Evolutionary conservation across 768 basidiomycete genomes (phyloP), one percentile per base, ranked within the genome.

Genomic region (Amanita exitialis): DNA sequence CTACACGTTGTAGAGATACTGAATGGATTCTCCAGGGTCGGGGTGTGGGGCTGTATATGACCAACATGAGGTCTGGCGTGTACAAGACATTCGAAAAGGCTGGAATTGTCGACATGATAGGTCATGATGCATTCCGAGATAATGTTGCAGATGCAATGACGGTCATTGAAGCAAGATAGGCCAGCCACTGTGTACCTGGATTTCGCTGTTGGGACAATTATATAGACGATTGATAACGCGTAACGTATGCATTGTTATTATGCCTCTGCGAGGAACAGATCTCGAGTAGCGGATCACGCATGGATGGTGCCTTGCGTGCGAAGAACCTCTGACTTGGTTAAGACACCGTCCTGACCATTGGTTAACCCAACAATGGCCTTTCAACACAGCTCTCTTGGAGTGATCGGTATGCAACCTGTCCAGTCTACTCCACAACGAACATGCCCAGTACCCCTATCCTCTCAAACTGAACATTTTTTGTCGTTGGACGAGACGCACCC

Each of bases 111-210:
- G 68, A 75, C 3, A 64, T 79, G 13, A 54, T 81, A 6, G 74
- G 76, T 1, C 57, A 61, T 20, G 71, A 77, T 58, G 72, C 76
- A 0, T 74, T 78, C 61, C 64, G 71, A 30, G 66, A 71, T 36
- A 77, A 64, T 45, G 76, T 79, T 9, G 76, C 73, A 2, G 75
- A 75, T 58, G 77, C 76, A 2, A 76, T 78, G 57, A 59, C 63
- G n/a, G 64, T 69, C 25, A 60, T 75, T 9, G 72, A 73, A 53
- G 57, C 39, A 27, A 37, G 39, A 32, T 49, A 28, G 23, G 13
- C 18, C 21, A 1, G 2, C 2, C 21, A 4, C 9, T n/a, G n/a
- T n/a, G n/a, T 16, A 6, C 6, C 3, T 43, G 23, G 10, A 20
- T 23, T 41, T 20, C 21, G 18, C 12, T 41, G 7, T 20, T 18